These are phyloP conservation scores for Dothistroma pini DNA, from an alignment of 2,329 filamentous ascomycete species.

Conservation along the genomic window DNA sequence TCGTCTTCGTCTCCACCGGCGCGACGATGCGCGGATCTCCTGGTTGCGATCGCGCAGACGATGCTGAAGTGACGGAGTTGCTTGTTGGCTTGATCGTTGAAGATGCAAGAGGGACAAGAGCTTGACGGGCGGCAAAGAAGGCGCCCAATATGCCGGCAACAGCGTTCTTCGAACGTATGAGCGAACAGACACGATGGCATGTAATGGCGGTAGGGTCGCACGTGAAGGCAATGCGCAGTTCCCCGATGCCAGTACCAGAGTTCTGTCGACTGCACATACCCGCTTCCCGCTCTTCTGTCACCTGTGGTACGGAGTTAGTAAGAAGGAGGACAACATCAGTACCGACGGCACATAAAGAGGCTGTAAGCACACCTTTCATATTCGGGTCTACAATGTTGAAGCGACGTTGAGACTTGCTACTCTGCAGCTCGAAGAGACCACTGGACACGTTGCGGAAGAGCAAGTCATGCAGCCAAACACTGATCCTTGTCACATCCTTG, in stretches of 20 bases:
- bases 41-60: no score
- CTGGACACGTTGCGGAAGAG: not conserved
- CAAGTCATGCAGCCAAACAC: not conserved
- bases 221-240: not conserved
- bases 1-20: not conserved
- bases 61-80: no score
- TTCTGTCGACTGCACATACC: not conserved
- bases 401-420: not conserved
- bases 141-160: not conserved
- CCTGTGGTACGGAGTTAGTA: not conserved
- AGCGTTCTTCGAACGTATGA: not conserved
- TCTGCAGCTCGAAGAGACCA: not conserved
- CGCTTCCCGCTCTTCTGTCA: not conserved
- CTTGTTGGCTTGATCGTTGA: not conserved
- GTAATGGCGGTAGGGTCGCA: not conserved
- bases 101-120: not conserved
- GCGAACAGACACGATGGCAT: not conserved
- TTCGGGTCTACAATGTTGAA: not conserved
- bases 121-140: not conserved
- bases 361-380: not conserved
- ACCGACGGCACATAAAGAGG: not conserved
- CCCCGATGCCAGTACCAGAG: not conserved
- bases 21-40: not conserved
- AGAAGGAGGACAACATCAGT: not conserved
- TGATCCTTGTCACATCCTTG: not conserved